Base-by-base conservation (phyloP, 805 yeast species). In the Sugiyamaella smithiae region DNA sequence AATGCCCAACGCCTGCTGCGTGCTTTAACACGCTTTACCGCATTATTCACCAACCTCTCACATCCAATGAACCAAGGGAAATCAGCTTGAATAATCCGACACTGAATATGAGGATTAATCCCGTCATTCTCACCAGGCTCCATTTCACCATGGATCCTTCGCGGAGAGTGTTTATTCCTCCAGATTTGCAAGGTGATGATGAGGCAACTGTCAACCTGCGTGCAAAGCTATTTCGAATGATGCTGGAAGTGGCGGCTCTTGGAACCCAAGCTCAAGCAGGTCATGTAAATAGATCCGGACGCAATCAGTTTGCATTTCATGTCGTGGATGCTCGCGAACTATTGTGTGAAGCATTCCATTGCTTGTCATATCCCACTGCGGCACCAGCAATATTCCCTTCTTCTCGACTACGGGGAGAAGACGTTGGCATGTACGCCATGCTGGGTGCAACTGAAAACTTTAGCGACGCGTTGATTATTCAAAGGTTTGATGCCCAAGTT, bases 41-140 rank as follows among this genome's bases (percentile, higher is more conserved):
- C 52, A 83, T 85, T 6, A 67, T 87, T 41, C 78, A 73, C 53
- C 90, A 88, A 1, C 91, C 95, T 0, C 63, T 88, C 19, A 62
- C 70, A 6, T 67, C 63, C 2, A 76, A 73, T 4, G 77, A 75
- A 8, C 65, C 71, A 2, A 82, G 78, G 57, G 78, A 84, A 0
- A 81, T 88, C 32, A 71, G 74, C 51, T 63, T 78, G 2, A 63
- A 67, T n/a, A 76, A 75, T 51, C 70, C 78, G 12, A 67, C 74
- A 1, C 65, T 85, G 49, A 80, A 77, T 53, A 69, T 85, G 2
- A 78, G 78, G 48, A 63, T 86, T 4, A 81, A 84, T 53, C 72
- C 84, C 1, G 63, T 67, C 0, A 66, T 85, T 45, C 67, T 88
- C 17, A 57, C 69, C 0, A 25, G 45, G 9, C 65, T 57, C 16